Base-by-base conservation (phyloP, 208 protist genomes). In the Leishmania turanica region DNA sequence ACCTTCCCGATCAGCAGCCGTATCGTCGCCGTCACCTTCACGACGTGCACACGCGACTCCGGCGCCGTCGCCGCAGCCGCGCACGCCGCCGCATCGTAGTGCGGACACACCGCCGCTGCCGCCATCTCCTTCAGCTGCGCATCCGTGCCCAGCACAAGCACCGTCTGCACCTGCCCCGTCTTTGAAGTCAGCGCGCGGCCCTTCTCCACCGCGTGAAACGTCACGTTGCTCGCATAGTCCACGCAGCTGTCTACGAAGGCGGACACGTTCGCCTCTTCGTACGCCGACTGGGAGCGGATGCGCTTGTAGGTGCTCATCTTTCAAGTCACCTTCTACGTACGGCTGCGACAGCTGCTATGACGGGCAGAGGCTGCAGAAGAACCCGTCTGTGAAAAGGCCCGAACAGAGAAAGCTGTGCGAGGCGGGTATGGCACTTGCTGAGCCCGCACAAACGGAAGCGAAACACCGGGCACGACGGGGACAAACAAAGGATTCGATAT, bases 171-270 rank as follows among this genome's bases (percentile, higher is more conserved):
- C 19, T 66, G 27, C 3, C 60, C 68, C 3, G 58, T n/a, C 45
- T 78, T 80, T 13, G 71, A 51, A 21, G 74, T 45, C 24, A 73
- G 54, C 51, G 51, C 7, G 19, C 66, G 58, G n/a, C 72, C 76
- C 37, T 83, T 69, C 62, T 84, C 73, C 24, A 85, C 87, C 17
- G 87, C 83, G 82, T 89, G 83, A 70, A 94, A 93, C 47, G 87
- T 85, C 9, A 96, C 81, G 73, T 95, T 93, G 40, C 84, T 71
- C 4, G 51, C 65, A 75, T 91, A 95, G 34, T 87, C 54, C 31
- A 95, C 83, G 77, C 92, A 95, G 83, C 88, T 91, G 27, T 92
- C 84, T 65, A 95, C 84, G 75, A 94, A 95, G 6, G 64, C 66
- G 37, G 81, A 80, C 34, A 95, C 82, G 80, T 93, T 90, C 64